Percentiles rank a stretch among this genome's conserved stretches.
Evolutionary conservation across 202 grass and related monocot genomes (phyloP).

Genomic region (Zoysia matrella): DNA sequence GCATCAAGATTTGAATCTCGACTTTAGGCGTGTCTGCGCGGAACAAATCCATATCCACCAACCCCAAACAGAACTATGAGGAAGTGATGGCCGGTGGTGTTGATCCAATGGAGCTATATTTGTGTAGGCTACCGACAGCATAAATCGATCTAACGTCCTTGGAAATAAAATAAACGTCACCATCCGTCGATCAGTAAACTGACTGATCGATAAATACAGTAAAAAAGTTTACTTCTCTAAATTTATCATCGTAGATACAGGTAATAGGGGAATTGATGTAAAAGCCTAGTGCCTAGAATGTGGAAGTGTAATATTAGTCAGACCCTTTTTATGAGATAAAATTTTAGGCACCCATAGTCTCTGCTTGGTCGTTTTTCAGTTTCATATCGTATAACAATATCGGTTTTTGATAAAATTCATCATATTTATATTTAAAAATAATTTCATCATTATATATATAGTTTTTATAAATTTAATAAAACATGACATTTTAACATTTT

Average conservation of each 20-base stretch:
- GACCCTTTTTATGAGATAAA: no score
- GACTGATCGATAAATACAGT: neutral
- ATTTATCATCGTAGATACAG: neutral
- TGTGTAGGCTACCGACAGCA: constrained; percentile 14
- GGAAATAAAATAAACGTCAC: neutral
- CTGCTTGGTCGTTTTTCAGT: no score
- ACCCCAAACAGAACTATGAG: constrained; percentile 37
- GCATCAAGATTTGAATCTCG: constrained; percentile 26
- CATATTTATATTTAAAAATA: no score
- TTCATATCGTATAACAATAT: no score
- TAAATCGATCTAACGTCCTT: neutral
- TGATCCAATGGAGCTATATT: neutral
- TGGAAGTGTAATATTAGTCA: no score
- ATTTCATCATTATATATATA: no score
- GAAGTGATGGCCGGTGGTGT: constrained; percentile 28
- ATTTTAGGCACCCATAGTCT: no score
- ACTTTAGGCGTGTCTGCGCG: constrained; percentile 31
- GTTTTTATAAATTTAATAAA: no score
- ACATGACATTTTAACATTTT: no score
- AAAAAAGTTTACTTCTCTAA: neutral
- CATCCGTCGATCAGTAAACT: neutral
- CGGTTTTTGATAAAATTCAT: no score
- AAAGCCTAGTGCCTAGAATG: no score
- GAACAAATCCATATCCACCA: constrained; percentile 41
- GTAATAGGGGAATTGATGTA: neutral